Percentiles rank a stretch among this genome's conserved stretches.
phyloP scores from a whole-genome alignment of 495 filamentous ascomycete species.

The Neurospora discreta region DNA sequence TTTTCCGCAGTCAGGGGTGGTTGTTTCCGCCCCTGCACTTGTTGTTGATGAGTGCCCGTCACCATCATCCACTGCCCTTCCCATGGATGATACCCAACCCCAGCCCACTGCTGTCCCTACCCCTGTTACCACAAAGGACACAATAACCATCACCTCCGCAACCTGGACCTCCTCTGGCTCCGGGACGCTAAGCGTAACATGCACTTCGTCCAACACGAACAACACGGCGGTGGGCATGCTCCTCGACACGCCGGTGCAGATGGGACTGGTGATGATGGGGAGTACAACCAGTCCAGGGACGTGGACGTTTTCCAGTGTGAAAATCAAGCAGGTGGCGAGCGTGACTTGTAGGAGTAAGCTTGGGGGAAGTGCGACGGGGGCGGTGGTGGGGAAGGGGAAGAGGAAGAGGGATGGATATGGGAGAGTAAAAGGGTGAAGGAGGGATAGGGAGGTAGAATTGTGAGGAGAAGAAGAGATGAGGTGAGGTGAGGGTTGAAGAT shows the following conservation, averaged over 20 bases:
- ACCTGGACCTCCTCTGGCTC: constrained; percentile 9
- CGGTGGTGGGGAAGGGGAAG: not conserved
- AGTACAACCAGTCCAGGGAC: not conserved
- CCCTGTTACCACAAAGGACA: not conserved
- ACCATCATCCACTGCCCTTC: not conserved
- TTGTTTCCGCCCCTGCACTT: not conserved
- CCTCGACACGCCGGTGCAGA: constrained; percentile 14
- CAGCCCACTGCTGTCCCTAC: not conserved
- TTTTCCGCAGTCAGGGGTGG: constrained; percentile 11
- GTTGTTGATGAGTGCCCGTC: not conserved
- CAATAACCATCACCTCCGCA: not conserved
- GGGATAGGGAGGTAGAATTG: too few species aligned
- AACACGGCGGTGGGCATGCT: constrained; percentile 23
- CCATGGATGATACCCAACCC: not conserved
- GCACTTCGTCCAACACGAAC: constrained; percentile 18
- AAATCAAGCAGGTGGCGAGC: not conserved
- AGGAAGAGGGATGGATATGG: not conserved
- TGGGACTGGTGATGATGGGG: not conserved
- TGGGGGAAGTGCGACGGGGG: not conserved
- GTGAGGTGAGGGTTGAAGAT: too few species aligned
- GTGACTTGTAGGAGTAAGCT: not conserved
- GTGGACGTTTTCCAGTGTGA: not conserved
- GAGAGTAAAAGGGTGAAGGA: too few species aligned
- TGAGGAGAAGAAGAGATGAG: too few species aligned
- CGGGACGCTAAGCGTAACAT: constrained; percentile 10